Conservation (phyloP, 2,329 filamentous ascomycete species). For the Penicillium sp. region DNA sequence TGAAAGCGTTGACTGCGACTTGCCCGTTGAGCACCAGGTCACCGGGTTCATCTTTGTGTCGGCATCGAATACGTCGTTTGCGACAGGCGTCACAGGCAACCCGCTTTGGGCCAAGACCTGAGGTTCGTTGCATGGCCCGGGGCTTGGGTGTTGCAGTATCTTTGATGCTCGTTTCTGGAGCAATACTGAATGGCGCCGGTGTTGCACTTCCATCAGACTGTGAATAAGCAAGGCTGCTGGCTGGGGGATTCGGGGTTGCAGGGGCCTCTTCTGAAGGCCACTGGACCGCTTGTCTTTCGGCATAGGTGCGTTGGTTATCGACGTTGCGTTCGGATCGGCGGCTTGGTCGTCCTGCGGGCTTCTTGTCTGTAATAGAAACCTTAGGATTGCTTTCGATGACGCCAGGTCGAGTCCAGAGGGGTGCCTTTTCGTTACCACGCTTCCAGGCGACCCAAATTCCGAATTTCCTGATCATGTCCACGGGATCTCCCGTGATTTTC, state of each 20-base stretch:
- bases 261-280: slow-evolving; percentile 30
- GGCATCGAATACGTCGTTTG: slow-evolving; percentile 61
- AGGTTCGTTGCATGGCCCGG: slow-evolving; percentile 54
- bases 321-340: slow-evolving; percentile 57
- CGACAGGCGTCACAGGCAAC: slow-evolving; percentile 63
- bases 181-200: slow-evolving; percentile 18
- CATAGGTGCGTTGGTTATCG: slow-evolving; percentile 41
- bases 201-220: slow-evolving; percentile 23
- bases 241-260: slow-evolving; percentile 15
- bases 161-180: slow-evolving; percentile 23
- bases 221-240: slow-evolving; percentile 17
- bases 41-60: slow-evolving; percentile 57
- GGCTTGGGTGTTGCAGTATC: slow-evolving; percentile 33
- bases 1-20: slow-evolving; percentile 31
- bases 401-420: slow-evolving; percentile 61
- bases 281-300: slow-evolving; percentile 40
- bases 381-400: slow-evolving; percentile 51
- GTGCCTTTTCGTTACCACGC: slow-evolving; percentile 61
- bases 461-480: slow-evolving; percentile 59
- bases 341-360: slow-evolving; percentile 54
- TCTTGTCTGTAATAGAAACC: slow-evolving; percentile 52
- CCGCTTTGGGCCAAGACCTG: slow-evolving; percentile 58
- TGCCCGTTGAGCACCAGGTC: slow-evolving; percentile 29
- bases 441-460: slow-evolving; percentile 68
- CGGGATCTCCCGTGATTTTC: slow-evolving; percentile 59